A percentile compares a stretch with the other conserved stretches of the same genome.
Conservation (phyloP, 2,329 filamentous ascomycete genomes). For the Rhexocercosporidium sp. region DNA sequence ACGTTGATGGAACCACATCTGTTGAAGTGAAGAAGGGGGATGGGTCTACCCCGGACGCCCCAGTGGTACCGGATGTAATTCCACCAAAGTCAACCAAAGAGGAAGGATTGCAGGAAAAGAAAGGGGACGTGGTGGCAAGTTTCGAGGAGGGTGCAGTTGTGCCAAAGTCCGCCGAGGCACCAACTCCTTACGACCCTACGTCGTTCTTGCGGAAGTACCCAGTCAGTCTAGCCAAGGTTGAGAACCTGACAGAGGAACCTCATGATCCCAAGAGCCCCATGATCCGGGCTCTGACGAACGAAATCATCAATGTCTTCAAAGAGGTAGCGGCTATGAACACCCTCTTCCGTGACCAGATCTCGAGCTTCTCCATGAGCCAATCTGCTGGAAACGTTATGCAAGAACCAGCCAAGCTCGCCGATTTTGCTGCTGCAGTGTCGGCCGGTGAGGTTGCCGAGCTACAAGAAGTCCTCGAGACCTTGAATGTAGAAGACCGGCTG, state of each 20-base stretch:
- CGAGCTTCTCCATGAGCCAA: constrained; percentile 94
- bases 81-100: constrained; percentile 59
- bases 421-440: constrained; percentile 97
- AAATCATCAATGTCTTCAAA: constrained; percentile 99
- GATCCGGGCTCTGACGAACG: constrained; percentile 90
- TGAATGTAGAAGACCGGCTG: constrained; percentile 91
- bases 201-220: constrained; percentile 90
- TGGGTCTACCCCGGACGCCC: constrained; percentile 43
- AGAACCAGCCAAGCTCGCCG: constrained; percentile 92
- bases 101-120: constrained; percentile 66
- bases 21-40: constrained; percentile 58
- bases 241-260: constrained; percentile 87
- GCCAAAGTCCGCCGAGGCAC: constrained; percentile 55
- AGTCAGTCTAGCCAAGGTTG: constrained; percentile 93
- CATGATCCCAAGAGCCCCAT: constrained; percentile 89
- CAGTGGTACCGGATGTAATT: constrained; percentile 63
- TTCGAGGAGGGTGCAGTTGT: constrained; percentile 85
- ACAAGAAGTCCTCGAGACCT: constrained; percentile 85
- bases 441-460: constrained; percentile 90
- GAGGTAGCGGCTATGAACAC: constrained; percentile 94
- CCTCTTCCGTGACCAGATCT: constrained; percentile 95
- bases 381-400: constrained; percentile 94
- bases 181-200: constrained; percentile 77
- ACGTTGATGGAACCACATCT: constrained; percentile 55
- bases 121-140: constrained; percentile 94